Conservation (phyloP, 2,329 filamentous ascomycete genomes). For the Pyrenophora seminiperda region DNA sequence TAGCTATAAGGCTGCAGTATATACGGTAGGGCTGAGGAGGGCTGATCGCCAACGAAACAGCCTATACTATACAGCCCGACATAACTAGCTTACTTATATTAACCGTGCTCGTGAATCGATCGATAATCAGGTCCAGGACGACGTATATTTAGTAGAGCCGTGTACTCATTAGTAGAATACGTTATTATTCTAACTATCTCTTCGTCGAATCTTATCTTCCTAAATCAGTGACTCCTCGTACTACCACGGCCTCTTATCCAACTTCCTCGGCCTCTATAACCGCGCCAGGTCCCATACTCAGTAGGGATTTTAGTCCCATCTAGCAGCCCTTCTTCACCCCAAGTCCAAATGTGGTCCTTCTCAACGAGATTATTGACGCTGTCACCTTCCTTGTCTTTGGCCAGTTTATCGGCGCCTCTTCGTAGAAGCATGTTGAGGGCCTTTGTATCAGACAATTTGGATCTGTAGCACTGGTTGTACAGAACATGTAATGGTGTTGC, state of each 20-base stretch:
- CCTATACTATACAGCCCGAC: no score
- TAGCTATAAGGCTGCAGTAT: no score
- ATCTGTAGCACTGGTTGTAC: not conserved
- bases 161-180: no score
- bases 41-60: no score
- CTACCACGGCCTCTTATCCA: constrained; percentile 1
- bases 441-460: not conserved
- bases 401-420: constrained; percentile 2
- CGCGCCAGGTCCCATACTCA: not conserved
- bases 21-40: no score
- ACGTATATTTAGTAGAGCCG: no score
- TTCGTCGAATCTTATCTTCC: not conserved
- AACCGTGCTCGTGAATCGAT: no score
- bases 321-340: constrained; percentile 4
- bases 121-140: no score
- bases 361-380: not conserved
- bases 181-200: not conserved
- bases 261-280: not conserved
- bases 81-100: no score
- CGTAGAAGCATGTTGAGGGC: not conserved
- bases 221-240: not conserved
- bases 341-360: constrained; percentile 1
- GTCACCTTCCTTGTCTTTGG: not conserved
- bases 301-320: not conserved
- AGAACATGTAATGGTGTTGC: not conserved